Conservation (phyloP, 1,139 yeast species). For the Meyerozyma guilliermondii region DNA sequence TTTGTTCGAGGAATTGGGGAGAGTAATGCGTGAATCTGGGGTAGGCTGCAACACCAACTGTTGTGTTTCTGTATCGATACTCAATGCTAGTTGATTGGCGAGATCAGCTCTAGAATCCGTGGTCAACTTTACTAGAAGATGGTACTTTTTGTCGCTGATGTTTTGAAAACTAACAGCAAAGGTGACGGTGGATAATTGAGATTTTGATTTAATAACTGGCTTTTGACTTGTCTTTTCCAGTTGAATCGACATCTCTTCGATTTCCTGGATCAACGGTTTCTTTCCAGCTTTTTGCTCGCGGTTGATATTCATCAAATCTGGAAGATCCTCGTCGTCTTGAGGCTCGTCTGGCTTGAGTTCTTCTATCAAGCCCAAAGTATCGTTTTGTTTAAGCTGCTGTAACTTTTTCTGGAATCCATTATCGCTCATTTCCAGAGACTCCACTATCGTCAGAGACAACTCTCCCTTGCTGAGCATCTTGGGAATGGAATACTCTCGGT, state of each 20-base stretch:
- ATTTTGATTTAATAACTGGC: neutral
- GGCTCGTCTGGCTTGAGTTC: slow-evolving; percentile 23
- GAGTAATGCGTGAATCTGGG: neutral
- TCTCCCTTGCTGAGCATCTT: slow-evolving; percentile 62
- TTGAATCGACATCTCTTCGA: slow-evolving; percentile 20
- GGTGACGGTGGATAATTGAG: neutral
- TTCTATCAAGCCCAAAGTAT: slow-evolving; percentile 37
- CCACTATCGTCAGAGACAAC: slow-evolving; percentile 30
- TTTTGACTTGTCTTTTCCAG: neutral
- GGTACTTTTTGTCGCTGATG: neutral
- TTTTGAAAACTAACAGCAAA: neutral
- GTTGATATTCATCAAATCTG: slow-evolving; percentile 15
- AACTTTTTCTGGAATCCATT: slow-evolving; percentile 29
- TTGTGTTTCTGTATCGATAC: neutral
- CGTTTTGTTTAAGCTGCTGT: slow-evolving; percentile 31
- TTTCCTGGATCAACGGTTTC: slow-evolving; percentile 38
- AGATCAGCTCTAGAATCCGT: neutral
- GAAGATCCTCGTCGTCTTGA: slow-evolving; percentile 13
- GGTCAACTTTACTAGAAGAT: neutral
- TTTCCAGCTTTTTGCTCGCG: slow-evolving; percentile 10
- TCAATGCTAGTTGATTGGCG: neutral
- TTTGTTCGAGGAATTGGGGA: neutral
- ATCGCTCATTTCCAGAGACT: slow-evolving; percentile 25
- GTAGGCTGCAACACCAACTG: neutral
- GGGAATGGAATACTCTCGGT: slow-evolving; percentile 47